Conservation (phyloP, 2,329 filamentous ascomycete species). For the Curvularia spicifera region DNA sequence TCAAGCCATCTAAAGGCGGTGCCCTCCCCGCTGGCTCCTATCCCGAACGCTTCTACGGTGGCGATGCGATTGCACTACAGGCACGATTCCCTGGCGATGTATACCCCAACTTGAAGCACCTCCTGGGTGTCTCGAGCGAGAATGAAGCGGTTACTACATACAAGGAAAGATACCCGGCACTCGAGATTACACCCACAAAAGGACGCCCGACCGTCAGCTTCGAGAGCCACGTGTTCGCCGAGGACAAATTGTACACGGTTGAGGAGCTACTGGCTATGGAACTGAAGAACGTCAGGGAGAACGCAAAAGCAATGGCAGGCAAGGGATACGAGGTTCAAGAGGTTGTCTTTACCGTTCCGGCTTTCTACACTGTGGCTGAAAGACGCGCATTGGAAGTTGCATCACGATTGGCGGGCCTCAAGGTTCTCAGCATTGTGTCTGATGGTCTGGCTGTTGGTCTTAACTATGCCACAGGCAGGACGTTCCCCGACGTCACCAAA, state of each 20-base stretch:
- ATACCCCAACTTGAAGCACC: conserved; percentile 89
- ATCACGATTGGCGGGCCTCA: conserved; percentile 85
- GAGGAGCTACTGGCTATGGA: conserved; percentile 98
- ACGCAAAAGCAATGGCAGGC: conserved; percentile 83
- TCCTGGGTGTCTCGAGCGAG: conserved; percentile 73
- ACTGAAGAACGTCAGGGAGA: conserved; percentile 86
- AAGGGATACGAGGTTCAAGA: conserved; percentile 76
- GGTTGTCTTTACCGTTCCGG: conserved; percentile 84
- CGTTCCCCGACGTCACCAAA: conserved; percentile 82
- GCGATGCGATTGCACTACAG: conserved; percentile 85
- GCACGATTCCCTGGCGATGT: conserved; percentile 91
- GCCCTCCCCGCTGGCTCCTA: conserved; percentile 65
- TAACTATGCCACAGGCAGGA: conserved; percentile 91
- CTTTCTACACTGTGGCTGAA: conserved; percentile 90
- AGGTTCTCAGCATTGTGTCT: conserved; percentile 81
- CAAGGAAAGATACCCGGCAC: conserved; percentile 74
- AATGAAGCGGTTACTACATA: conserved; percentile 72
- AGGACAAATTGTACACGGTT: conserved; percentile 69
- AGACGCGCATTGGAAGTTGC: conserved; percentile 84
- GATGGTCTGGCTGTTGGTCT: conserved; percentile 92
- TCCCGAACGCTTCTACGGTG: conserved; percentile 90
- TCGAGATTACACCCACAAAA: conserved; percentile 69
- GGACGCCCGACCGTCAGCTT: conserved; percentile 75
- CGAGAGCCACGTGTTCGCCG: conserved; percentile 74
- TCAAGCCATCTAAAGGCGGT: conserved; percentile 79